Evolutionary conservation across 2,329 filamentous ascomycete genomes (phyloP), one percentile per base, ranked within the genome.

Genomic region (Pseudopyrenochaeta lycopersici): DNA sequence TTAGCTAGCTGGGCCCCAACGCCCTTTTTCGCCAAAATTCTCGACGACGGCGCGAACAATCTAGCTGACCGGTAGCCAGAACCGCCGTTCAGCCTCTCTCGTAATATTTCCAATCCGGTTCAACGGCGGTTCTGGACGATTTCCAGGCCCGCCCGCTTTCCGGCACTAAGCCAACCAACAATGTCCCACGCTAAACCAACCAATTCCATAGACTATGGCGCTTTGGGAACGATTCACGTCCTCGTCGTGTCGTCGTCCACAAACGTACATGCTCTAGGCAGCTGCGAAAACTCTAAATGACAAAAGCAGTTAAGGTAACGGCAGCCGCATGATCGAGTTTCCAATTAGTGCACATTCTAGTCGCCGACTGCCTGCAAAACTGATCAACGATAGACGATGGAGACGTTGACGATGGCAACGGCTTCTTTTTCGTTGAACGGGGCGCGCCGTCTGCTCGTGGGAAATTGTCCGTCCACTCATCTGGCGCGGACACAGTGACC

Each of bases 201-300:
- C 23, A 27, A 5, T 9, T 27, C 23, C 4, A 27, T 9, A 27
- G 4, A 27, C 36, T 7, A 23, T 21, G 12, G 33, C 20, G n/a
- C 27, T 38, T 49, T 15, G n/a, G 32, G 39, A n/a, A 9, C n/a
- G 14, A 18, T 10, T 4, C 47, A 36, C 39, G 17, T 18, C 39
- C 31, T 27, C 30, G 38, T 41, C 33, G 29, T 32, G 41, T 35
- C 35, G 44, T 14, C 47, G 53, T 18, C 14, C 20, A 23, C 18
- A 20, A 7, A 4, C 7, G 7, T 7, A 49, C 49, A 49, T 48
- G 31, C 45, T 45, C 55, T 58, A 58, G 49, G 12, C 27, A 44
- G 17, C 18, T 40, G 49, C 49, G 47, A 38, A 56, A 52, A 56
- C 52, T 47, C 46, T 52, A 56, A 49, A 46, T 31, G 21, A 40